Evolutionary conservation across 2,329 filamentous ascomycete genomes (phyloP), one percentile per base, ranked within the genome.

Genomic region (Trichoderma asperellum): DNA sequence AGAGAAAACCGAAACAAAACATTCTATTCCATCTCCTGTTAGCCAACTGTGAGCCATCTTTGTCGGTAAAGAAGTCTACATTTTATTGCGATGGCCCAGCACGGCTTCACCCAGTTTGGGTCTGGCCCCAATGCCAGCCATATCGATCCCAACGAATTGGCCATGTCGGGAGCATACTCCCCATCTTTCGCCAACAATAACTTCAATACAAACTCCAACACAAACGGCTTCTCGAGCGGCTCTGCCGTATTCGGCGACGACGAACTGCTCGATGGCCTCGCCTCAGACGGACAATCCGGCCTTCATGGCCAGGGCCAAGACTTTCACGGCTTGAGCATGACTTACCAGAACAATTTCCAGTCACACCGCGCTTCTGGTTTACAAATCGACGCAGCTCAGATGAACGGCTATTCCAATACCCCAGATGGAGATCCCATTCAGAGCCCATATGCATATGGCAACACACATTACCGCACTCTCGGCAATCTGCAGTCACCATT

Each of bases 351-450:
- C 61, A 82, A 86, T 21, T 89, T 87, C 74, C 75, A 80, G 67
- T 77, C 81, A 4, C 85, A 91, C 69, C 89, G 91, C 70, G 84
- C 82, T 62, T 77, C 83, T 69, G 81, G 83, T 40, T 79, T 91
- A 47, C 86, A 89, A 70, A 87, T 91, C 74, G 89, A 92, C 72
- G 88, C 89, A 71, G 83, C 86, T 59, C 89, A 91, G 69, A 89
- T 93, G 76, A 91, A 92, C 76, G 89, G 93, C 71, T 98, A 92
- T 80, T 97, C 95, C 24, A 93, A 92, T 78, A 97, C 94, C 2
- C 94, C 95, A 4, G 95, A 98, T 71, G 93, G 93, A 64, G 91
- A 93, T 65, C 94, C 95, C 6, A 95, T 97, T 71, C 92, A 96
- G 76, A 97, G 94, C 75, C 95, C 95, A 0, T 97, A 94, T 76